phyloP scores from a whole-genome alignment of 257 asterid genomes.

The Vinca minor region DNA sequence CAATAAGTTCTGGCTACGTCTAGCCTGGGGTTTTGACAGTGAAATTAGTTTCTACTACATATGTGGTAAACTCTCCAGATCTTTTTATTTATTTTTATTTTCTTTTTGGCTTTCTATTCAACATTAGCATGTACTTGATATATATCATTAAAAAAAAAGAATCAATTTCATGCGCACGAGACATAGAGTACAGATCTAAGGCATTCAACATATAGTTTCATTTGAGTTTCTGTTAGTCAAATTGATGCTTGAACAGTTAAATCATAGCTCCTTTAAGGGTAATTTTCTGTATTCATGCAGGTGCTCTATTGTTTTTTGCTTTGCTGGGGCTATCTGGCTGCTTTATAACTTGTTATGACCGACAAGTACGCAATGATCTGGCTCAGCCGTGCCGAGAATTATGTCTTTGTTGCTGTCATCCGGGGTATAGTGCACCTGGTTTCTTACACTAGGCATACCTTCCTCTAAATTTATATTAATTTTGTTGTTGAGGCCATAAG shows the following conservation, averaged over 20 bases:
- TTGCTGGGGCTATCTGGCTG: constrained; percentile 90
- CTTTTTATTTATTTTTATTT: constrained; percentile 1
- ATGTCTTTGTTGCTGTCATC: constrained; percentile 95
- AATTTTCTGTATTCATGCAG: constrained; percentile 31
- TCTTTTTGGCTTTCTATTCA: neutral
- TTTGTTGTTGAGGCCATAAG: neutral
- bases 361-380: constrained; percentile 90
- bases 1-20: constrained; percentile 73
- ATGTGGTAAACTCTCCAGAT: constrained; percentile 52
- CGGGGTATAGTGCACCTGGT: constrained; percentile 49
- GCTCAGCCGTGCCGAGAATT: constrained; percentile 98
- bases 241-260: constrained; percentile 7
- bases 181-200: neutral
- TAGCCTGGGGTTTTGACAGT: constrained; percentile 68
- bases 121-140: neutral
- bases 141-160: neutral
- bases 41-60: constrained; percentile 79
- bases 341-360: constrained; percentile 89
- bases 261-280: neutral
- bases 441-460: constrained; percentile 9
- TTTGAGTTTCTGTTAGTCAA: neutral
- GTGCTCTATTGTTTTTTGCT: constrained; percentile 84
- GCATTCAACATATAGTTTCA: neutral
- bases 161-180: neutral
- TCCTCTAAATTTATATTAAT: neutral